Conservation (phyloP, 2,329 filamentous ascomycete genomes). For the Paramyrothecium sp. region DNA sequence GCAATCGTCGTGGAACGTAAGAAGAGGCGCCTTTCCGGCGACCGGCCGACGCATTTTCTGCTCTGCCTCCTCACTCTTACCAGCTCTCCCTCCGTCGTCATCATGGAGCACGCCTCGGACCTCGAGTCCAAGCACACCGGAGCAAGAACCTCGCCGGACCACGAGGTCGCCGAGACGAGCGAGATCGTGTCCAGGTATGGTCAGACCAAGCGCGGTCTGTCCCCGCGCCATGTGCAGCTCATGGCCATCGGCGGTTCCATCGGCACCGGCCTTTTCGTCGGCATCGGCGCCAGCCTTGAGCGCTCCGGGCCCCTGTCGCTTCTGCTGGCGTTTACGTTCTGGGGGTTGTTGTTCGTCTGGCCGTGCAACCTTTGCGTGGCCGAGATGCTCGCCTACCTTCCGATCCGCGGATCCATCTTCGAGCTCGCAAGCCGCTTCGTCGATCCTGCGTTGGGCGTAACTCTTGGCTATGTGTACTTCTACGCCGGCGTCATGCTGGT, state of each 20-base stretch:
- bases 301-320: conserved; percentile 42
- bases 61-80: too few species aligned
- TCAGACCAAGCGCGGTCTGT: conserved; percentile 31
- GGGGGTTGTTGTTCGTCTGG: conserved; percentile 43
- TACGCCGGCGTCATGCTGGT: conserved; percentile 44
- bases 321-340: conserved; percentile 42
- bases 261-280: conserved; percentile 42
- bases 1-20: too few species aligned
- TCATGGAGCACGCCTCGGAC: too few species aligned
- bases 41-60: too few species aligned
- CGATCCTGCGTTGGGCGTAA: conserved; percentile 57
- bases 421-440: conserved; percentile 55
- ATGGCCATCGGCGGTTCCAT: conserved; percentile 49
- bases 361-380: conserved; percentile 46
- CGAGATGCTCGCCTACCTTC: conserved; percentile 58
- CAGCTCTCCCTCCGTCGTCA: too few species aligned
- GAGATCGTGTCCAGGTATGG: conserved; percentile 18
- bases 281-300: conserved; percentile 40
- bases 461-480: conserved; percentile 51
- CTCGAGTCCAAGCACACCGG: too few species aligned
- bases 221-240: conserved; percentile 44
- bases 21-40: too few species aligned
- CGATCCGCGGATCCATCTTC: conserved; percentile 52
- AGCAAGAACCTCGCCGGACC: too few species aligned
- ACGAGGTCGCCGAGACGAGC: too few species aligned